Conservation (phyloP, 371 early-diverging fungal genomes). For the Mucor sp. region DNA sequence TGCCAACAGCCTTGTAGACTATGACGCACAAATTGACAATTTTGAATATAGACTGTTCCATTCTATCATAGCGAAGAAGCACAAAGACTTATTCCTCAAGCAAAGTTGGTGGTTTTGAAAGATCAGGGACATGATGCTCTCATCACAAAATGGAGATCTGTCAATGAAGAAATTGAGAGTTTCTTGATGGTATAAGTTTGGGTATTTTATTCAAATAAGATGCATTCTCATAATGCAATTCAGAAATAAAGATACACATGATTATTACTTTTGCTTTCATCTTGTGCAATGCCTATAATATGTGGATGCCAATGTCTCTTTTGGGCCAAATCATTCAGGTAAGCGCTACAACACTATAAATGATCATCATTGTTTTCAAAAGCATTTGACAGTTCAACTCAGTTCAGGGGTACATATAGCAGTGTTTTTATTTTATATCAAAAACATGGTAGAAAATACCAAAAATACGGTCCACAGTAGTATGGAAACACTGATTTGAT, state of each 20-base stretch:
- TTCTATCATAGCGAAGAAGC: conserved; percentile 25
- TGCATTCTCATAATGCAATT: background rate
- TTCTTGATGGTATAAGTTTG: background rate
- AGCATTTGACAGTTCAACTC: background rate
- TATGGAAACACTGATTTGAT: background rate
- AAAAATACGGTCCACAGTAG: background rate
- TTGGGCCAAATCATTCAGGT: too few relatives aligned
- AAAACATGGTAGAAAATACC: background rate
- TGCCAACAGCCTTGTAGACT: background rate
- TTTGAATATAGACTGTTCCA: conserved; percentile 36
- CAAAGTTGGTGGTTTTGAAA: conserved; percentile 25
- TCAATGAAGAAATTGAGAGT: conserved; percentile 13
- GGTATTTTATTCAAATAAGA: background rate
- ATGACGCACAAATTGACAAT: background rate
- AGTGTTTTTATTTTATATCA: background rate
- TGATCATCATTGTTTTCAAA: background rate
- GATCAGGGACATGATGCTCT: conserved; percentile 44
- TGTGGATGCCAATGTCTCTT: background rate
- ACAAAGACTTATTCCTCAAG: conserved; percentile 27
- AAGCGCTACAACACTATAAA: too few relatives aligned
- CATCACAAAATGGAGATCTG: conserved; percentile 23
- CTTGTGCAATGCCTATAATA: background rate
- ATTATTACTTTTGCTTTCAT: background rate
- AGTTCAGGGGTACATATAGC: background rate
- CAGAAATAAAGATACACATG: background rate